phyloP scores from a whole-genome alignment of 345 rosid species.

The Heritiera littoralis region DNA sequence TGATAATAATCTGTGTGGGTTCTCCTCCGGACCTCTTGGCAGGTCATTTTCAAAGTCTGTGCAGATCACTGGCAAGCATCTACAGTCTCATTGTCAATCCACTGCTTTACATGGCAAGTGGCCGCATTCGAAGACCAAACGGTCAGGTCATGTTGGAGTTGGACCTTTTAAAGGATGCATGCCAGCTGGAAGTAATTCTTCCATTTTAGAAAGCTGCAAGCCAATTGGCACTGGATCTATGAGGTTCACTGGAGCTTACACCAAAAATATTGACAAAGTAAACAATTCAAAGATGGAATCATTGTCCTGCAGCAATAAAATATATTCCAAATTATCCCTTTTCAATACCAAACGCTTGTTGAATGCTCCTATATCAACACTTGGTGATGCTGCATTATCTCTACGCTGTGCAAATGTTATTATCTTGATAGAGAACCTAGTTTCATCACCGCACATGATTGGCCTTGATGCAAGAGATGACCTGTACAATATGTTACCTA shows the following conservation, averaged over 20 bases:
- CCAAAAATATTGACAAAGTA: constrained; percentile 29
- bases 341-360: constrained; percentile 41
- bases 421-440: constrained; percentile 51
- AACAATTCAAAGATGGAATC: constrained; percentile 21
- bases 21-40: constrained; percentile 19
- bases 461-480: constrained; percentile 49
- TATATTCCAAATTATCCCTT: constrained; percentile 40
- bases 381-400: constrained; percentile 65
- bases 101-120: constrained; percentile 26
- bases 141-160: constrained; percentile 30
- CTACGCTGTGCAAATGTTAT: constrained; percentile 61
- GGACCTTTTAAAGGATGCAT: constrained; percentile 54
- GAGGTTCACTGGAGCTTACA: constrained; percentile 32
- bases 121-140: constrained; percentile 34
- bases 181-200: constrained; percentile 41
- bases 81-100: constrained; percentile 21
- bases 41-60: constrained; percentile 13
- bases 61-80: constrained; percentile 32
- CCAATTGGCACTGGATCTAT: constrained; percentile 39
- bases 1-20: not conserved
- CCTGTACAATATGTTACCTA: constrained; percentile 59
- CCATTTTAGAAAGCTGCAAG: constrained; percentile 34
- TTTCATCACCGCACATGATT: constrained; percentile 49
- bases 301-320: constrained; percentile 26
- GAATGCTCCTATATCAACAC: constrained; percentile 48